phyloP scores from a whole-genome alignment of 495 filamentous ascomycete genomes.

The Glonium stellatum region DNA sequence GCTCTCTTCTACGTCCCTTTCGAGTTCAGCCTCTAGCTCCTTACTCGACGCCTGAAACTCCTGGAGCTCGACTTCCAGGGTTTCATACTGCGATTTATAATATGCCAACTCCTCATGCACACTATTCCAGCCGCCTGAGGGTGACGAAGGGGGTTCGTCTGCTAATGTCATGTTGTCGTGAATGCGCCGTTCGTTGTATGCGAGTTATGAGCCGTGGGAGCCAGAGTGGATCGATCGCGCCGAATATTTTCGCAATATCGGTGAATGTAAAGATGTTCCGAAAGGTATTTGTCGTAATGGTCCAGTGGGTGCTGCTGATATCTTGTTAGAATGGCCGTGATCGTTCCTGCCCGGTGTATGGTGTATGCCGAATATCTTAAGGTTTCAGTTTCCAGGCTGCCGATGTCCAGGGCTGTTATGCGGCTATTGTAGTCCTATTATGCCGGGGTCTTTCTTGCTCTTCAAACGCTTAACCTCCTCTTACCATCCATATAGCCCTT shows the following conservation, averaged over 20 bases:
- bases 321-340: background rate
- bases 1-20: slow-evolving; percentile 91
- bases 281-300: background rate
- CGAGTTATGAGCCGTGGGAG: background rate
- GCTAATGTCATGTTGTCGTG: slow-evolving; percentile 19
- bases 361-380: background rate
- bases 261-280: background rate
- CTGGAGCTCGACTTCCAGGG: slow-evolving; percentile 80
- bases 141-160: slow-evolving; percentile 32
- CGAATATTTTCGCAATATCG: background rate
- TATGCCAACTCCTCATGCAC: slow-evolving; percentile 70
- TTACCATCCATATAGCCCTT: slow-evolving; percentile 18
- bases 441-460: slow-evolving; percentile 10
- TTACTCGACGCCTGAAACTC: slow-evolving; percentile 92
- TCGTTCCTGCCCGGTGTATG: background rate
- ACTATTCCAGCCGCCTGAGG: slow-evolving; percentile 26
- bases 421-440: slow-evolving; percentile 9
- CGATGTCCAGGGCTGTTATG: background rate
- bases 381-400: background rate
- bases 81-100: slow-evolving; percentile 94
- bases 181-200: background rate
- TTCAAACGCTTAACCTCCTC: slow-evolving; percentile 3
- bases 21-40: slow-evolving; percentile 89
- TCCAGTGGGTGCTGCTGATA: background rate
- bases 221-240: background rate